Evolutionary conservation across 441 rosid species (phyloP).

Genomic region (Isatis lusitanica): DNA sequence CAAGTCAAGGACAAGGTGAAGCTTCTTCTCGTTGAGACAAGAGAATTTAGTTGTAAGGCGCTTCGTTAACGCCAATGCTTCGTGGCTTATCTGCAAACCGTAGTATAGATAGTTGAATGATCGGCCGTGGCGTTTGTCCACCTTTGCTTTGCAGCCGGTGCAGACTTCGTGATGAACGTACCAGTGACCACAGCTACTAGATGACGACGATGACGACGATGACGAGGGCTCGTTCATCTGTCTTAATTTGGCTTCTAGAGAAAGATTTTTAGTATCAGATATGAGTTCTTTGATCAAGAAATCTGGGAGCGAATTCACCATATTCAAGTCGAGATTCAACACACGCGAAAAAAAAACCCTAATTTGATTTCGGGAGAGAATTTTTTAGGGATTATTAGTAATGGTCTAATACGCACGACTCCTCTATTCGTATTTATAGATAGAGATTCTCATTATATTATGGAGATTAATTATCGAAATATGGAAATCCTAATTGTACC

Average conservation of each 20-base stretch:
- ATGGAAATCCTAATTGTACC: too few relatives aligned
- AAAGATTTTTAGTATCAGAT: neutral
- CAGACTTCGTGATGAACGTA: slow-evolving; percentile 2
- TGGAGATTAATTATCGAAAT: too few relatives aligned
- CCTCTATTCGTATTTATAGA: too few relatives aligned
- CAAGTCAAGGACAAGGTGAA: slow-evolving; percentile 33
- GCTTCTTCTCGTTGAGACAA: slow-evolving; percentile 25
- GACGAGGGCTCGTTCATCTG: neutral
- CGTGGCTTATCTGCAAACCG: slow-evolving; percentile 26
- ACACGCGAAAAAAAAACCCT: too few relatives aligned
- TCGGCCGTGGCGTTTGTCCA: neutral
- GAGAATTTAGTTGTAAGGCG: neutral
- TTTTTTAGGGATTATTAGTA: too few relatives aligned
- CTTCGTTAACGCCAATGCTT: slow-evolving; percentile 8
- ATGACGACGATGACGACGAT: neutral
- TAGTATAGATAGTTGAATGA: neutral
- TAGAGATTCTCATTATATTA: too few relatives aligned
- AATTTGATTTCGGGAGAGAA: too few relatives aligned
- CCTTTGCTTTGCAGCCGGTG: neutral
- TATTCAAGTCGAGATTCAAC: too few relatives aligned
- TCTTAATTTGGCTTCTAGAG: slow-evolving; percentile 10
- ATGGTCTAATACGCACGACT: too few relatives aligned
- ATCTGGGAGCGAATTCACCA: too few relatives aligned
- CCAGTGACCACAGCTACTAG: slow-evolving; percentile 12
- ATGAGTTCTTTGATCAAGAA: slow-evolving; percentile 1